phyloP scores from a whole-genome alignment of 2,329 filamentous ascomycete genomes.

The Cytospora mali region DNA sequence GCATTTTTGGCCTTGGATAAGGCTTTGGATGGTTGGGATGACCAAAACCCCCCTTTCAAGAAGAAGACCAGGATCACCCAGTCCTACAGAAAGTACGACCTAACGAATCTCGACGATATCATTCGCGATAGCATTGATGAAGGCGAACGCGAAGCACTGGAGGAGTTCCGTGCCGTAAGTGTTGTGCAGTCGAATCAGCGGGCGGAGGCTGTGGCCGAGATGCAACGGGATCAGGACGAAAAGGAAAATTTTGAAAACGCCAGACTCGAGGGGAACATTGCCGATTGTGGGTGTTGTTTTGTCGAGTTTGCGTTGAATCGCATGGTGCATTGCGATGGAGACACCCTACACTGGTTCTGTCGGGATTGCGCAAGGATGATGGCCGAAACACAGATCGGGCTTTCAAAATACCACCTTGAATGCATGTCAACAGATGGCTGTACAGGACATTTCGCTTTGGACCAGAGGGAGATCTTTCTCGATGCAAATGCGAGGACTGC shows the following conservation, averaged over 20 bases:
- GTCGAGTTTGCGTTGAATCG: constrained; percentile 66
- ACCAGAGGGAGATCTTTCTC: constrained; percentile 60
- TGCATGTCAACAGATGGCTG: constrained; percentile 76
- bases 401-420: constrained; percentile 65
- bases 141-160: constrained; percentile 37
- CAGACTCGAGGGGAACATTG: constrained; percentile 52
- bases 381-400: constrained; percentile 69
- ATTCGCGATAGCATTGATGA: constrained; percentile 21
- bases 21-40: constrained; percentile 30
- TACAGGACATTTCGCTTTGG: constrained; percentile 57
- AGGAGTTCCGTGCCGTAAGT: constrained; percentile 45
- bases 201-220: constrained; percentile 31
- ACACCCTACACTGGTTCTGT: constrained; percentile 69
- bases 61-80: constrained; percentile 37
- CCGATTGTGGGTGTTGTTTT: constrained; percentile 77
- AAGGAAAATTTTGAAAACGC: constrained; percentile 46
- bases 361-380: constrained; percentile 63
- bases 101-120: constrained; percentile 31
- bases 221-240: constrained; percentile 40
- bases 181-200: constrained; percentile 35
- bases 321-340: constrained; percentile 68
- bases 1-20: constrained; percentile 40
- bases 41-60: constrained; percentile 30
- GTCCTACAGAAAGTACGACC: constrained; percentile 26
- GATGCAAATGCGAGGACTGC: constrained; percentile 60